phyloP scores from a whole-genome alignment of 331 rosid genomes.

The Malus hybrid region DNA sequence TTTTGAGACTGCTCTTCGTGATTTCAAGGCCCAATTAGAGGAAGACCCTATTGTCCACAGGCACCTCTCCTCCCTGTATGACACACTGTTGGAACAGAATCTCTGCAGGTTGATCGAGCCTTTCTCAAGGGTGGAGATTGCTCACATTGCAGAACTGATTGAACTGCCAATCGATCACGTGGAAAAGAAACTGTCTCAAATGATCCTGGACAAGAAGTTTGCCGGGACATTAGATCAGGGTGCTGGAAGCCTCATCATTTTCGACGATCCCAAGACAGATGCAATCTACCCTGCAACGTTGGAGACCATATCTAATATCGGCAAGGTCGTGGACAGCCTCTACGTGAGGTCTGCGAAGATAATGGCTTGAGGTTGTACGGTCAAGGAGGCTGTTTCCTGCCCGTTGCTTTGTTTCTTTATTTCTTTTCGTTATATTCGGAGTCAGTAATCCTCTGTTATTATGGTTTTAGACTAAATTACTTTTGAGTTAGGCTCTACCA shows the following conservation, averaged over 20 bases:
- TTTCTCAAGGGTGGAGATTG: constrained; percentile 87
- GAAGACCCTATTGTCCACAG: constrained; percentile 97
- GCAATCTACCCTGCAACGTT: constrained; percentile 84
- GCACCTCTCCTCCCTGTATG: constrained; percentile 79
- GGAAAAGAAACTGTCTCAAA: constrained; percentile 83
- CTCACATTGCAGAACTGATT: constrained; percentile 79
- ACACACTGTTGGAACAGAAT: constrained; percentile 85
- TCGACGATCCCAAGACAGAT: constrained; percentile 75
- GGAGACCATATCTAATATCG: constrained; percentile 78
- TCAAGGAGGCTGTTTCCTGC: background rate
- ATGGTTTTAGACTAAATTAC: background rate
- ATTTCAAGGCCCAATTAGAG: constrained; percentile 81
- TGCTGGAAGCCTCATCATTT: constrained; percentile 88
- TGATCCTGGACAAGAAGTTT: constrained; percentile 90
- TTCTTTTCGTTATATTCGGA: background rate
- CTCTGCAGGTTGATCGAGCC: constrained; percentile 93
- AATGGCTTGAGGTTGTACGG: constrained; percentile 52
- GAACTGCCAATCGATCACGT: constrained; percentile 81
- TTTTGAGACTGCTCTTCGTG: constrained; percentile 72
- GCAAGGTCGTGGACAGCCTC: constrained; percentile 92
- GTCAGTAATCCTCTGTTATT: background rate
- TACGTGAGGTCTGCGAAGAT: constrained; percentile 94
- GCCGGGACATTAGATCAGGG: constrained; percentile 97
- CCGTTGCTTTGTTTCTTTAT: background rate
- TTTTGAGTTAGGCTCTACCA: background rate